phyloP scores from a whole-genome alignment of 345 rosid species.

The Salix udensis region DNA sequence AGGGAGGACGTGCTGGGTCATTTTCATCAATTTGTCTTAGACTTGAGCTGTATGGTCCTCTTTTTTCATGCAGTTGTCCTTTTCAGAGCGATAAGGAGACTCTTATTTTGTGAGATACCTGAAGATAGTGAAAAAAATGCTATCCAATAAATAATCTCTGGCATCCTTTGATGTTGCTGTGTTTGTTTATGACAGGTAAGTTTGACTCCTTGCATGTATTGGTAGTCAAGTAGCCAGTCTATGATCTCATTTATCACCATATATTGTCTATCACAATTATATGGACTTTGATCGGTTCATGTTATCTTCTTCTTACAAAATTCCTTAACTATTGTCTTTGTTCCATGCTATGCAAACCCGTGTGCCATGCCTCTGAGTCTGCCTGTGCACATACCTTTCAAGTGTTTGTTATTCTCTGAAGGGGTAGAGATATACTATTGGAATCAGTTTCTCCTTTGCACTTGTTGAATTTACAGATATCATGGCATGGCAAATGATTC shows the following conservation, averaged over 20 bases:
- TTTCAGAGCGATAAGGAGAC: slow-evolving; percentile 62
- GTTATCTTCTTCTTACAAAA: not conserved
- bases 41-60: not conserved
- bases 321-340: not conserved
- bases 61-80: slow-evolving; percentile 11
- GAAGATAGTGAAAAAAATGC: slow-evolving; percentile 51
- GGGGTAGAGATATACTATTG: not conserved
- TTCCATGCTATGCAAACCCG: not conserved
- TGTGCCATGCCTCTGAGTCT: not conserved
- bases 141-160: slow-evolving; percentile 48
- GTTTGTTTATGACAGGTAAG: slow-evolving; percentile 66
- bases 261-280: not conserved
- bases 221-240: not conserved
- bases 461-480: not conserved
- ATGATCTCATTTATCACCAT: not conserved
- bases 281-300: not conserved
- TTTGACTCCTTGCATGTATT: not conserved
- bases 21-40: not conserved
- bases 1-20: not conserved
- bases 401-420: not conserved
- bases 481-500: slow-evolving; percentile 17
- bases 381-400: not conserved
- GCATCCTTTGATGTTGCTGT: slow-evolving; percentile 70
- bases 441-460: not conserved
- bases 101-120: slow-evolving; percentile 58